A percentile compares a stretch with the other conserved stretches of the same genome.
Evolutionary conservation across 148 eudicot genomes (phyloP).

Genomic region (Polygonum maritimum): DNA sequence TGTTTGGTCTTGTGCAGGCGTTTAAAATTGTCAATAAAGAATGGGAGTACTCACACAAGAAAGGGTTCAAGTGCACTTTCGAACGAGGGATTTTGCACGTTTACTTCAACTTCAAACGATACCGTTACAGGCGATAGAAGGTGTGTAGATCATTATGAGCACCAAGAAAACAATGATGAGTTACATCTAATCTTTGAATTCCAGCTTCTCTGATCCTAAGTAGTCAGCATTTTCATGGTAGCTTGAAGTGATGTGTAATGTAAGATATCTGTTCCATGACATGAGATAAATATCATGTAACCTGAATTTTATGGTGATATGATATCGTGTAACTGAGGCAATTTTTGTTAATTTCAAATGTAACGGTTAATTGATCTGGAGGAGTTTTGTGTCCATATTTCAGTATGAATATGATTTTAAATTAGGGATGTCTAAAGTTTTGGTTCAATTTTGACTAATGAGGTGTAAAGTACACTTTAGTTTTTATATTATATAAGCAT

Average conservation of each 20-base stretch:
- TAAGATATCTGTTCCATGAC: not conserved
- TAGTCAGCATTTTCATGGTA: not conserved
- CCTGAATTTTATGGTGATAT: not conserved
- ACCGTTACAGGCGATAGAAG: constrained; percentile 78
- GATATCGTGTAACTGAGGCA: not conserved
- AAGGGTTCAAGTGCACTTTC: constrained; percentile 91
- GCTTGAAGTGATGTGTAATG: not conserved
- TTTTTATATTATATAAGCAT: no score
- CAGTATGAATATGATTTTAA: not conserved
- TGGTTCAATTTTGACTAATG: not conserved
- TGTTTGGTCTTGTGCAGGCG: constrained; percentile 38
- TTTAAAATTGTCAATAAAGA: constrained; percentile 87
- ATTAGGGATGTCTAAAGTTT: not conserved
- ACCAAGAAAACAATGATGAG: not conserved
- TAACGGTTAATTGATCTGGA: not conserved
- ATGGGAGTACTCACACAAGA: constrained; percentile 97
- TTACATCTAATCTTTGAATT: not conserved
- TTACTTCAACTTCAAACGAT: constrained; percentile 80
- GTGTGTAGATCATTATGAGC: not conserved
- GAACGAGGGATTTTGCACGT: constrained; percentile 89
- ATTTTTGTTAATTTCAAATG: not conserved
- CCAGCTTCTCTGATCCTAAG: not conserved
- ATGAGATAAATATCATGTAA: not conserved
- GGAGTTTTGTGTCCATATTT: not conserved
- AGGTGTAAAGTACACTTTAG: not conserved